Evolutionary conservation across 768 basidiomycete genomes (phyloP).

Genomic region (Lactarius quietus): DNA sequence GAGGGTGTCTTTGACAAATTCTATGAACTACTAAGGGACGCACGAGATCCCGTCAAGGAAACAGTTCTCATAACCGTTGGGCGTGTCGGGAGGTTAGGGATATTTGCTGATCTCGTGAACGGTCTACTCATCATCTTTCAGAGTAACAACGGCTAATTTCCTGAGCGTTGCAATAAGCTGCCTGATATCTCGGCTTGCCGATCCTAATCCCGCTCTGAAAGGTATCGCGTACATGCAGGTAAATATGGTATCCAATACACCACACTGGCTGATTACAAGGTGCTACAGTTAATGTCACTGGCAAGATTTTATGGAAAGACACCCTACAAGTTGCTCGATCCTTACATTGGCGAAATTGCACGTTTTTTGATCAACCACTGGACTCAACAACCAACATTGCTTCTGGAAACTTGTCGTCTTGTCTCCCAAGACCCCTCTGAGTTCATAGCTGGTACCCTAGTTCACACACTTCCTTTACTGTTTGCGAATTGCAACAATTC

Average conservation of each 20-base stretch:
- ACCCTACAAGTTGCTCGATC: slow-evolving; percentile 63
- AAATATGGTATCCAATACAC: slow-evolving; percentile 23
- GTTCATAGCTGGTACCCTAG: slow-evolving; percentile 62
- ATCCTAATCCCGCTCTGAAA: slow-evolving; percentile 64
- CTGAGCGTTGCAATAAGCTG: slow-evolving; percentile 58
- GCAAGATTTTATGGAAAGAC: slow-evolving; percentile 56
- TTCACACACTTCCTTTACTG: slow-evolving; percentile 63
- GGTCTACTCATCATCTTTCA: slow-evolving; percentile 27
- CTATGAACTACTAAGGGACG: slow-evolving; percentile 21
- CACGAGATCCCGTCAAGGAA: slow-evolving; percentile 50
- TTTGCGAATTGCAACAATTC: slow-evolving; percentile 58
- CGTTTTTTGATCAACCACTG: slow-evolving; percentile 60
- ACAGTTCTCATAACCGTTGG: slow-evolving; percentile 62
- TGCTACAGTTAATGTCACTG: slow-evolving; percentile 53
- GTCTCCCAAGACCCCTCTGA: slow-evolving; percentile 51
- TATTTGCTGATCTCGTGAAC: slow-evolving; percentile 11
- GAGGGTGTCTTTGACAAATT: slow-evolving; percentile 25
- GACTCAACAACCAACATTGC: slow-evolving; percentile 51
- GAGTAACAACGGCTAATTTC: slow-evolving; percentile 47
- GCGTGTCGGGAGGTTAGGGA: slow-evolving; percentile 43
- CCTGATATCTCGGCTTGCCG: slow-evolving; percentile 63
- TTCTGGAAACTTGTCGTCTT: slow-evolving; percentile 67
- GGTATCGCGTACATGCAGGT: slow-evolving; percentile 69
- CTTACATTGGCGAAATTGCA: slow-evolving; percentile 64
- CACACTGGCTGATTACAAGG: slow-evolving; percentile 17